Evolutionary conservation across 1,139 yeast genomes (phyloP).

Genomic region (Geotrichum siamense): DNA sequence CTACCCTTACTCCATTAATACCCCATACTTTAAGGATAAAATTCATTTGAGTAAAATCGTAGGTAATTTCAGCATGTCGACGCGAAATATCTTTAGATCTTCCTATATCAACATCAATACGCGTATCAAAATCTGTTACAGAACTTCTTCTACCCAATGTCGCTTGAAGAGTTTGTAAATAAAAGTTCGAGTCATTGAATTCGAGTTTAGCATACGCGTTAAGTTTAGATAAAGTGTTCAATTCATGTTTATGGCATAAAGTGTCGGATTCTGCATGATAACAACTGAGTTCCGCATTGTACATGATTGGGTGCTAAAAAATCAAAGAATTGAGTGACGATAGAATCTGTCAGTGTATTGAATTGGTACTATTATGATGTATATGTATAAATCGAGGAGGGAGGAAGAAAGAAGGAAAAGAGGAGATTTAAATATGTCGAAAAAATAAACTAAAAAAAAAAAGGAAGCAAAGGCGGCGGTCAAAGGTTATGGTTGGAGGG

Average conservation of each 20-base stretch:
- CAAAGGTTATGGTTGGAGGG: too few relatives aligned
- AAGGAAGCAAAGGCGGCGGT: too few relatives aligned
- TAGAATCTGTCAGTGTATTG: too few relatives aligned
- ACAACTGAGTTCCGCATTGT: constrained; percentile 1
- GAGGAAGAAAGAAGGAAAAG: too few relatives aligned
- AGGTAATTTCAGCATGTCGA: constrained; percentile 88
- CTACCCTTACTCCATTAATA: constrained; percentile 92
- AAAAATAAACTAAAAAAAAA: too few relatives aligned
- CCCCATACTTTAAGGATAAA: constrained; percentile 88
- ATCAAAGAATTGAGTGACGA: too few relatives aligned
- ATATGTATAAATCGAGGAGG: too few relatives aligned
- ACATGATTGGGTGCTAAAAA: not conserved
- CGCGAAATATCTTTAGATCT: constrained; percentile 83
- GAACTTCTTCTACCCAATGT: constrained; percentile 60
- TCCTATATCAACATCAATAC: constrained; percentile 87
- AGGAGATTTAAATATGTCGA: not conserved
- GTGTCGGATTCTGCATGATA: not conserved
- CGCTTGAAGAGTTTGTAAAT: constrained; percentile 92
- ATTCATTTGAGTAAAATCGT: constrained; percentile 89
- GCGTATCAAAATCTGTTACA: constrained; percentile 50
- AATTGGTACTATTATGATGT: too few relatives aligned
- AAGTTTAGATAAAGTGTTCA: constrained; percentile 43
- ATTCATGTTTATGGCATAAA: not conserved
- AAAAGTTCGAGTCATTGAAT: constrained; percentile 86
- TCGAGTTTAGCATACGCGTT: constrained; percentile 93